Conservation (phyloP, 2,329 filamentous ascomycete species). For the Orbilia quercus region DNA sequence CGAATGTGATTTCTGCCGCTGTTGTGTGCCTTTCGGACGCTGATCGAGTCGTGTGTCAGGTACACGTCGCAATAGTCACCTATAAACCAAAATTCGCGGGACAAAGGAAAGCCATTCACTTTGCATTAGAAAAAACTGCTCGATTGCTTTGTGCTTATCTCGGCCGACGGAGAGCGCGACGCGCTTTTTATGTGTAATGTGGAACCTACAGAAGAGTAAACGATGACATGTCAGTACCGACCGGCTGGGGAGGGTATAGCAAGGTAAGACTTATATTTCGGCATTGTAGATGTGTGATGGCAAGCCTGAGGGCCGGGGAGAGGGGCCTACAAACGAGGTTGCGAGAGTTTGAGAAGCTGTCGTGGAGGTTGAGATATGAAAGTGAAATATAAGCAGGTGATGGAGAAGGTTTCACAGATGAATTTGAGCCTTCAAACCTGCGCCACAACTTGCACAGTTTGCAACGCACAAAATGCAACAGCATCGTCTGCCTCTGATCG, state of each 20-base stretch:
- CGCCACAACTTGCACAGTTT: no score
- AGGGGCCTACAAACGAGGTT: slow-evolving; percentile 3
- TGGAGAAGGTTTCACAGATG: not conserved
- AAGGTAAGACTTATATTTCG: slow-evolving; percentile 77
- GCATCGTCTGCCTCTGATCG: no score
- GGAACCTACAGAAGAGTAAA: slow-evolving; percentile 76
- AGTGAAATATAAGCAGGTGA: not conserved
- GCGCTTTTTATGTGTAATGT: slow-evolving; percentile 29
- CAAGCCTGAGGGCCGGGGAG: slow-evolving; percentile 15
- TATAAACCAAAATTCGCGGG: slow-evolving; percentile 61
- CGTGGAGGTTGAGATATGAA: not conserved
- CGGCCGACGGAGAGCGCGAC: slow-evolving; percentile 34
- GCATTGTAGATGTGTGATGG: slow-evolving; percentile 71
- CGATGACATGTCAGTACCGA: slow-evolving; percentile 62
- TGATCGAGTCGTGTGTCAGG: slow-evolving; percentile 99
- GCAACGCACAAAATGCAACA: no score
- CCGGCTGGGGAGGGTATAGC: slow-evolving; percentile 32
- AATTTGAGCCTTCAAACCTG: not conserved
- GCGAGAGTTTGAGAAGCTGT: not conserved
- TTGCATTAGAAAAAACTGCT: slow-evolving; percentile 43
- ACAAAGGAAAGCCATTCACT: slow-evolving; percentile 49
- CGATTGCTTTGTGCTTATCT: slow-evolving; percentile 59
- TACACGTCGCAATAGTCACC: slow-evolving; percentile 99
- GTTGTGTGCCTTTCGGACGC: slow-evolving; percentile 98
- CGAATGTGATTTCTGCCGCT: slow-evolving; percentile 94